These are phyloP conservation scores for Lactifluus piperatus DNA, from an alignment of 768 basidiomycete species.

Conservation along the genomic window DNA sequence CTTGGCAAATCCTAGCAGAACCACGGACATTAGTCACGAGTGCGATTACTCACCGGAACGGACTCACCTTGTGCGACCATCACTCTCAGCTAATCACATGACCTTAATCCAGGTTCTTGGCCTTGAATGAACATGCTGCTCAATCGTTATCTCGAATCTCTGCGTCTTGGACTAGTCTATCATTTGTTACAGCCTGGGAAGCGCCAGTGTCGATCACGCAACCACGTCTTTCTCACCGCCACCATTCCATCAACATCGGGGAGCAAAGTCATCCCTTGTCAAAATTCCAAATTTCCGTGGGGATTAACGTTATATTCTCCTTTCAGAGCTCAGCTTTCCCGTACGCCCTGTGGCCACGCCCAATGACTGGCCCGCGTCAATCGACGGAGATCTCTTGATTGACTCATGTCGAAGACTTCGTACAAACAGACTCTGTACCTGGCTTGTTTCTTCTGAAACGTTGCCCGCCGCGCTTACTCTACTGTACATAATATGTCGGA, in stretches of 20 bases:
- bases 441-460: neutral
- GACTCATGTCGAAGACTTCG: neutral
- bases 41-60: neutral
- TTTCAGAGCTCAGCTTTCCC: neutral
- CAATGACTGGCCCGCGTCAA: neutral
- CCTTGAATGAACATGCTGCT: neutral
- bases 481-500: neutral
- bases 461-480: neutral
- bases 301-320: neutral
- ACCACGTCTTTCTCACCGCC: neutral
- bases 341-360: neutral
- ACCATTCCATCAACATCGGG: neutral
- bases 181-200: neutral
- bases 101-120: constrained; percentile 11
- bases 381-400: neutral
- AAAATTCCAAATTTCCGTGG: neutral
- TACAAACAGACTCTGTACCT: neutral
- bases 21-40: neutral
- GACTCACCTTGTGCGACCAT: no score
- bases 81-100: neutral
- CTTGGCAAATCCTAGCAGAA: neutral
- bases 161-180: neutral
- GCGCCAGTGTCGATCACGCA: neutral
- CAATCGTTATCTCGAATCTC: neutral
- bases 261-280: neutral